Evolutionary conservation across 139 green algal genomes (phyloP).

Genomic region (Spirogloea muscicola): DNA sequence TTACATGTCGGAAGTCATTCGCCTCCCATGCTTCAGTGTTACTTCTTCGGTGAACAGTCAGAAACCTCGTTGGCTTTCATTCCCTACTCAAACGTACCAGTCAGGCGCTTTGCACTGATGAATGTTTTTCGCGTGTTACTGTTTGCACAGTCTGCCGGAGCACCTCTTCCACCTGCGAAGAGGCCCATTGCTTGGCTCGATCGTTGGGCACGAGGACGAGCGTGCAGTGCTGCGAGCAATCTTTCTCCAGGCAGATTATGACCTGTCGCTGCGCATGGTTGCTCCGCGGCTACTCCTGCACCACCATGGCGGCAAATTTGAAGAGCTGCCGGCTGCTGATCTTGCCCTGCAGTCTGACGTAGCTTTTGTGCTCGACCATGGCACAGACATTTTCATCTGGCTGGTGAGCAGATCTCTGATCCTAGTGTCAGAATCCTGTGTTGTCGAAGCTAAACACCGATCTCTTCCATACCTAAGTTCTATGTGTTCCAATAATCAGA

Average conservation of each 20-base stretch:
- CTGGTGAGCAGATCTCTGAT: neutral
- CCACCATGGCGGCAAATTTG: conserved; percentile 6
- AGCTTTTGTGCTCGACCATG: conserved; percentile 51
- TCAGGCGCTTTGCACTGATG: too few species aligned
- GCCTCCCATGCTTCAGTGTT: too few species aligned
- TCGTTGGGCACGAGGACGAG: conserved; percentile 52
- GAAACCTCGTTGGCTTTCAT: too few species aligned
- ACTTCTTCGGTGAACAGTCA: too few species aligned
- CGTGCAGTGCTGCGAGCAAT: conserved; percentile 39
- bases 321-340: conserved; percentile 29
- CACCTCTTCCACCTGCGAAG: conserved; percentile 55
- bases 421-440: neutral
- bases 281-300: conserved; percentile 7
- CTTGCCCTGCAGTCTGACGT: conserved; percentile 32
- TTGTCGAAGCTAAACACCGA: neutral
- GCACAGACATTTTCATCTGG: conserved; percentile 52
- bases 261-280: conserved; percentile 30
- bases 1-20: too few species aligned
- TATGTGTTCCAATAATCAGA: too few species aligned
- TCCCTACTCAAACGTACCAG: too few species aligned
- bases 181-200: conserved; percentile 49
- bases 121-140: too few species aligned
- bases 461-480: neutral
- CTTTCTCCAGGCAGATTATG: conserved; percentile 41
- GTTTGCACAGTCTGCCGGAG: conserved; percentile 50